Conservation (phyloP, 176 grass and related monocot species). For the Microstegium vimineum region DNA sequence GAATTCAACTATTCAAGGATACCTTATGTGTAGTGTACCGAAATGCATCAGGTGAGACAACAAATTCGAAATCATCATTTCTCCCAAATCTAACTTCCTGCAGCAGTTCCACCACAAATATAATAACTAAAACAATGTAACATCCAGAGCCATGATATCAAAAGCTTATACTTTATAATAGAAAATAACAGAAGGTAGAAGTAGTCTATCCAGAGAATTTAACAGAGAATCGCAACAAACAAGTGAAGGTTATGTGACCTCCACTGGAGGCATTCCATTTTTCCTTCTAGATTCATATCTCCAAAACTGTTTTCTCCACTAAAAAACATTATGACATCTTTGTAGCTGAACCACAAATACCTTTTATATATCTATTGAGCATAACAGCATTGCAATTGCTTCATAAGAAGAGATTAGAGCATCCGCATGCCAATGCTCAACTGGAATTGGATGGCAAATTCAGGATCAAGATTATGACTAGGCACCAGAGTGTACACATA, state of each 20-base stretch:
- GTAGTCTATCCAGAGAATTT: slow-evolving; percentile 10
- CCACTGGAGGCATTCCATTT: neutral
- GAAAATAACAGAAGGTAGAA: neutral
- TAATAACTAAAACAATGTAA: neutral
- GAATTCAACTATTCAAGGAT: slow-evolving; percentile 12
- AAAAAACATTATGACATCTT: neutral
- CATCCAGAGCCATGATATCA: slow-evolving; percentile 4
- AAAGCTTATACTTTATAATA: neutral
- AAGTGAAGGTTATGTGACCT: neutral
- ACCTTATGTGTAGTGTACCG: slow-evolving; percentile 66
- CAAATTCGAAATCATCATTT: slow-evolving; percentile 60
- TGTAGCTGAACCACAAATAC: neutral
- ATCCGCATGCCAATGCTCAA: neutral
- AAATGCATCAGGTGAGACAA: slow-evolving; percentile 73
- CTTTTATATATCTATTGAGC: neutral
- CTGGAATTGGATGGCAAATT: neutral
- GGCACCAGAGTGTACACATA: neutral
- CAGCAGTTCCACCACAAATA: slow-evolving; percentile 16
- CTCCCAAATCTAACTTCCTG: slow-evolving; percentile 64
- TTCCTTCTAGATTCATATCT: neutral
- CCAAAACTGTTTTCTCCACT: neutral
- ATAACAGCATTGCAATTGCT: neutral
- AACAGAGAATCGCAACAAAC: neutral
- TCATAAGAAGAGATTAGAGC: neutral
- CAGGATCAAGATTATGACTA: neutral